Conservation (phyloP, 345 rosid genomes). For the Euclidium syriacum region DNA sequence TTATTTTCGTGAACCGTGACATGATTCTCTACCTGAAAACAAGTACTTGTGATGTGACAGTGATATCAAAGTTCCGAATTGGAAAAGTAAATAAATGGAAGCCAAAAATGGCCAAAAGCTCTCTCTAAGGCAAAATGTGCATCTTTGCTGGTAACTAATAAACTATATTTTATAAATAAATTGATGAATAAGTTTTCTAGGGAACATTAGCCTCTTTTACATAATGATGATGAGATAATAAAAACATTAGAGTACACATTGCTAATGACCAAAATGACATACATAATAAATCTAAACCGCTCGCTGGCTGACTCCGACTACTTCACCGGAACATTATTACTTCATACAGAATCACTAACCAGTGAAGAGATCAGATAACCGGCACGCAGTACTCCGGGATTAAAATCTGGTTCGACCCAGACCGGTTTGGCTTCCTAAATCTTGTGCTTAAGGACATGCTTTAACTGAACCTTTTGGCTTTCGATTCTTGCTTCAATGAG, state of each 20-base stretch:
- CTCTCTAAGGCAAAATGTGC: not conserved
- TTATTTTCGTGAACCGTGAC: no score
- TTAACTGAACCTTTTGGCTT: slow-evolving; percentile 80
- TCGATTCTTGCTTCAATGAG: slow-evolving; percentile 88
- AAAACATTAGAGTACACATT: slow-evolving; percentile 23
- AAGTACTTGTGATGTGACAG: no score
- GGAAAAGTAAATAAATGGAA: no score
- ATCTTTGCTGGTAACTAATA: not conserved
- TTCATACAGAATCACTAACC: slow-evolving; percentile 28
- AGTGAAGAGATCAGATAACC: slow-evolving; percentile 32
- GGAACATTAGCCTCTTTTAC: slow-evolving; percentile 13
- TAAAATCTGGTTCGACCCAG: not conserved
- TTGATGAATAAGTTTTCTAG: slow-evolving; percentile 17
- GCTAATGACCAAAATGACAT: slow-evolving; percentile 21
- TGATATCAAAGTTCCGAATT: no score
- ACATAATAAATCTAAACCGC: slow-evolving; percentile 5
- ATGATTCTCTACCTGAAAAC: no score
- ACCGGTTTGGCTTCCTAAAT: slow-evolving; percentile 36
- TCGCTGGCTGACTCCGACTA: slow-evolving; percentile 10
- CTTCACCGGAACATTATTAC: slow-evolving; percentile 31
- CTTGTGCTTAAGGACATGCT: slow-evolving; percentile 92
- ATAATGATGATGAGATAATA: slow-evolving; percentile 2
- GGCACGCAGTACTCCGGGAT: not conserved
- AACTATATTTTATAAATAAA: slow-evolving; percentile 13
- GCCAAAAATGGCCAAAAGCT: not conserved